Evolutionary conservation across 257 asterid species (phyloP).

Genomic region (Penstemon newberryi): DNA sequence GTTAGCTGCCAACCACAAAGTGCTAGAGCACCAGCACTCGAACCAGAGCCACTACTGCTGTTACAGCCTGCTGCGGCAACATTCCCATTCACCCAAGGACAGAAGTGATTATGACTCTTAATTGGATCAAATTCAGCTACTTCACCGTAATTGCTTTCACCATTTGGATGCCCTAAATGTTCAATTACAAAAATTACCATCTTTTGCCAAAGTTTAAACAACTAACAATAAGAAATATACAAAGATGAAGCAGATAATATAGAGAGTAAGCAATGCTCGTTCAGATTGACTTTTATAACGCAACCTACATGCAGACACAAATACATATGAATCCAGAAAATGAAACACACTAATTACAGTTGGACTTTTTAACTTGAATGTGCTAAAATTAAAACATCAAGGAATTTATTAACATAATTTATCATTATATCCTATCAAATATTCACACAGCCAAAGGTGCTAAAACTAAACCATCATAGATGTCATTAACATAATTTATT

Average conservation of each 20-base stretch:
- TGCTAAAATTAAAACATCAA: constrained; percentile 7
- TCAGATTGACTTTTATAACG: constrained; percentile 10
- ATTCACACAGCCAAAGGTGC: not conserved
- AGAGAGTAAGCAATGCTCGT: constrained; percentile 3
- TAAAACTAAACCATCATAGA: not conserved
- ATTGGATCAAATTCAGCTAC: constrained; percentile 92
- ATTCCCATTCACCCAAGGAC: constrained; percentile 99
- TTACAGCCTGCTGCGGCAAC: constrained; percentile 98
- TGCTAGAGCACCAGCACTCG: constrained; percentile 70
- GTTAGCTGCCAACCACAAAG: constrained; percentile 98
- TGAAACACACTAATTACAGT: not conserved
- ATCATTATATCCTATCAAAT: not conserved
- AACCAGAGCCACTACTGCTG: constrained; percentile 76
- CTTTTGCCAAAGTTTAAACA: constrained; percentile 3
- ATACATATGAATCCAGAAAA: constrained; percentile 8
- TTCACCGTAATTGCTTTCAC: constrained; percentile 90
- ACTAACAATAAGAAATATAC: constrained; percentile 11
- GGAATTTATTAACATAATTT: not conserved
- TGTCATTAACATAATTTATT: not conserved
- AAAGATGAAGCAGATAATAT: constrained; percentile 18
- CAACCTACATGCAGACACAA: constrained; percentile 10
- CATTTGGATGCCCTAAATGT: constrained; percentile 75
- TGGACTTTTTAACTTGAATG: not conserved
- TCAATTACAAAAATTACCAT: constrained; percentile 29
- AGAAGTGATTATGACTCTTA: constrained; percentile 82